Base-by-base conservation (phyloP, 2,329 filamentous ascomycete species). In the Monosporascus ibericus region DNA sequence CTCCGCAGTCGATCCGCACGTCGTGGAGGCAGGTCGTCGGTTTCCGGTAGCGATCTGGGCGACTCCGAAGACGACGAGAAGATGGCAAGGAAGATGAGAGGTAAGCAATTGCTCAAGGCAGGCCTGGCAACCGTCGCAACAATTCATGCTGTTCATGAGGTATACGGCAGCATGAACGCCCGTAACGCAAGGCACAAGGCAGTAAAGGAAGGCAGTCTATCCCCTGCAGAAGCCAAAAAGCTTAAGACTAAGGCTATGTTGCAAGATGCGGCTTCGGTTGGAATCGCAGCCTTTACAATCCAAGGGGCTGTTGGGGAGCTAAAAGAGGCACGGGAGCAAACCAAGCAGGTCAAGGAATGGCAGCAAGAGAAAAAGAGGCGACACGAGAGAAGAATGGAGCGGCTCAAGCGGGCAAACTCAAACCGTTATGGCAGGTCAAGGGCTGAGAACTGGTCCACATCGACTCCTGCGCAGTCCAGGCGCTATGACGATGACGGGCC, bases 91-190 rank as follows among this genome's bases (percentile, higher is more conserved):
- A 82, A 79, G 66, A 79, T 82, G 73, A 78, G 72, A 80, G 79
- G 79, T 80, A 82, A 83, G 76, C 79, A 82, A 72, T 60, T 81
- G 55, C 58, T 84, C 52, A 82, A 77, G 50, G 76, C 78, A 7
- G 79, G 78, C 47, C 69, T 83, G 52, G 80, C 80, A 50, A 73
- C 77, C 49, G 77, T 82, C 56, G 80, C 80, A 63, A 82, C 79
- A 59, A 81, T 84, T 60, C 79, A 83, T 66, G 80, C 80, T 58
- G 79, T 77, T 59, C 75, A 83, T 63, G 79, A 72, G 58, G 76
- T 83, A 62, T 83, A 82, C 64, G 70, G 76, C 61, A 82, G 78
- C 67, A 75, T 82, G 76, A 77, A 80, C 65, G 80, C 79, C 69
- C 74, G 79, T 53, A 73, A 76, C 40, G 68, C 70, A 55, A 73